Evolutionary conservation across 106 monocot genomes (phyloP), one percentile per base, ranked within the genome.

Genomic region (Dactylorhiza incarnata): DNA sequence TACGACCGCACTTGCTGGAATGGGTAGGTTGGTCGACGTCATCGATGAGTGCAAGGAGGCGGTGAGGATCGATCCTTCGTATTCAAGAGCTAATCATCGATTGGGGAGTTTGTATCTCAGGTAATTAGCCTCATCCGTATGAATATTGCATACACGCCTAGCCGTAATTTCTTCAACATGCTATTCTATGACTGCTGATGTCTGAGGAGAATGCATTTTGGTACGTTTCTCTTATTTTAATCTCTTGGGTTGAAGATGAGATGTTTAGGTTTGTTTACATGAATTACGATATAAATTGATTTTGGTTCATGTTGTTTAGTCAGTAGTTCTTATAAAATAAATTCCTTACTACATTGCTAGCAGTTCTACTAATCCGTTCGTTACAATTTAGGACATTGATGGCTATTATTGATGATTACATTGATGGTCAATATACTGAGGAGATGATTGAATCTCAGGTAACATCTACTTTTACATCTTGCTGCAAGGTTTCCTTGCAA

Each of bases 401-500:
- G 58, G 84, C 84, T 26, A 87, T 97, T 23, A 89, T 97, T 79
- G 97, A 97, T 82, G 91, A 89, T 59, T 94, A 94, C 48, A 94
- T 97, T 83, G 91, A 91, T 83, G 97, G 91, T 45, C 94, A 97
- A 68, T 97, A 89, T 78, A 86, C 91, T 50, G 93, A 97, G 77
- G 94, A 94, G 78, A 97, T 94, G 97, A 91, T 91, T 83, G 97
- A 97, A 86, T 93, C 94, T 80, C 97, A 97, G 97, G 97, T 91
- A 74, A 48, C 6, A 48, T 10, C 48, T 48, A 17, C 48, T 49
- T 48, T 72, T 19, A 22, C 12, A 37, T 49, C 3, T 49, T 72
- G 48, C 22, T 48, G 17, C 1, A 44, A 7, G 10, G 59, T 59
- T 59, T 6, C 17, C 12, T 59, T 14, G 12, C 48, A 23, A 72